These are phyloP conservation scores for Solanum phureja DNA, from an alignment of 257 asterid species.

Conservation along the genomic window DNA sequence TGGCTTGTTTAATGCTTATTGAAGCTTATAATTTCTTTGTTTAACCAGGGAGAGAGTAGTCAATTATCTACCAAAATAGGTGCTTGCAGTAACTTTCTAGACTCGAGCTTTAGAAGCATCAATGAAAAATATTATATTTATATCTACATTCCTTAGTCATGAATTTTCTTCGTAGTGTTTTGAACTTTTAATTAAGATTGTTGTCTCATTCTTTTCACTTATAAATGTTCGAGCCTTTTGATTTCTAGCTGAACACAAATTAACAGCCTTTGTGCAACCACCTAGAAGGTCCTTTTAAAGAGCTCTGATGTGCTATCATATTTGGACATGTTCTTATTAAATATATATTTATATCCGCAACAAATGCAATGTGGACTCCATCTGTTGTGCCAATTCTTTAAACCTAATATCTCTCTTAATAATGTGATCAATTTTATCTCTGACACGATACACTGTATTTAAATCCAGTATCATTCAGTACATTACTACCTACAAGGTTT, in stretches of 20 bases:
- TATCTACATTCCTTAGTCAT: not conserved
- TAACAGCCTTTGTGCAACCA: not conserved
- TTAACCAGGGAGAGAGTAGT: not conserved
- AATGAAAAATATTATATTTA: not conserved
- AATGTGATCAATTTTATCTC: not conserved
- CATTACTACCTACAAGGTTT: not conserved
- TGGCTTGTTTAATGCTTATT: not conserved
- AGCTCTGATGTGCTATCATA: not conserved
- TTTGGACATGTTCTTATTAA: not conserved
- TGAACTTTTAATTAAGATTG: not conserved
- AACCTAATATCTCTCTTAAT: not conserved
- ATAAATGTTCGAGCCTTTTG: not conserved
- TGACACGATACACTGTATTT: not conserved
- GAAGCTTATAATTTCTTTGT: not conserved
- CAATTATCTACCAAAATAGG: not conserved
- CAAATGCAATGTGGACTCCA: not conserved
- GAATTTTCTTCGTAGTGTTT: not conserved
- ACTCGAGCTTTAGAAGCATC: not conserved
- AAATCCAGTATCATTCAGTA: not conserved
- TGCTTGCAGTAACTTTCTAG: not conserved
- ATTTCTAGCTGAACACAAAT: not conserved
- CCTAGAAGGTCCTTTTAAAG: not conserved
- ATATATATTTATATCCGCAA: not conserved
- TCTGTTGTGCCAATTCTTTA: not conserved
- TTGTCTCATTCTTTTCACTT: not conserved